Conservation (phyloP, 768 basidiomycete species). For the Thelephora aurantiotincta region DNA sequence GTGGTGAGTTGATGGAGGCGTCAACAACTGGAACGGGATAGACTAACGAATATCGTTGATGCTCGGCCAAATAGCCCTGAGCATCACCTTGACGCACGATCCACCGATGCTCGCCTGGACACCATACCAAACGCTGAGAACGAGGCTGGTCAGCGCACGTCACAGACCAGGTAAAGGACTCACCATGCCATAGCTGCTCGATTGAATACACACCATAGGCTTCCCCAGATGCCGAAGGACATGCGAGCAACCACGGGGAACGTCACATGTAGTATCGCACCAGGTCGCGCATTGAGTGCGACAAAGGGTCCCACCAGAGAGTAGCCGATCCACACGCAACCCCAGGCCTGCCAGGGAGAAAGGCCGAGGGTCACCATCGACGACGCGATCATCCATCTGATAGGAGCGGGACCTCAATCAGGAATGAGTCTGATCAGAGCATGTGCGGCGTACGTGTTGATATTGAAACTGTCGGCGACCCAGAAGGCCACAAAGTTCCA, state of each 20-base stretch:
- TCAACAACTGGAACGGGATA: not conserved
- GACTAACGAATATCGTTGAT: constrained; percentile 48
- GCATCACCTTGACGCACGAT: constrained; percentile 57
- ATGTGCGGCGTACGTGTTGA: constrained; percentile 47
- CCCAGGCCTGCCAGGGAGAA: constrained; percentile 79
- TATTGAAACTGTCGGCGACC: constrained; percentile 72
- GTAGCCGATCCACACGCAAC: constrained; percentile 52
- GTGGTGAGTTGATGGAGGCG: not conserved
- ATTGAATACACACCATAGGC: constrained; percentile 69
- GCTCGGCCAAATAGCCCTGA: constrained; percentile 66
- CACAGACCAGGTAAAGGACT: constrained; percentile 11
- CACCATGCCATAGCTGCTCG: constrained; percentile 62
- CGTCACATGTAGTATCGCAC: constrained; percentile 63
- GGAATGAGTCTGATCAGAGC: not conserved
- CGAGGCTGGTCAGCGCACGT: not conserved
- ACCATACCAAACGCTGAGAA: constrained; percentile 54
- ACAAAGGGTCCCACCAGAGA: constrained; percentile 44
- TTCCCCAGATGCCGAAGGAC: constrained; percentile 71
- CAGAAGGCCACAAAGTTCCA: constrained; percentile 63
- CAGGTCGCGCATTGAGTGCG: constrained; percentile 63
- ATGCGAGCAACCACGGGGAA: constrained; percentile 65
- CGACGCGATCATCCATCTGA: constrained; percentile 67
- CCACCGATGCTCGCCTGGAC: constrained; percentile 80
- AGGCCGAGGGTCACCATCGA: constrained; percentile 62
- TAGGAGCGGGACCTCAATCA: not conserved